Base-by-base conservation (phyloP, 164 flowering plant genomes). In the Magnolia sinica region DNA sequence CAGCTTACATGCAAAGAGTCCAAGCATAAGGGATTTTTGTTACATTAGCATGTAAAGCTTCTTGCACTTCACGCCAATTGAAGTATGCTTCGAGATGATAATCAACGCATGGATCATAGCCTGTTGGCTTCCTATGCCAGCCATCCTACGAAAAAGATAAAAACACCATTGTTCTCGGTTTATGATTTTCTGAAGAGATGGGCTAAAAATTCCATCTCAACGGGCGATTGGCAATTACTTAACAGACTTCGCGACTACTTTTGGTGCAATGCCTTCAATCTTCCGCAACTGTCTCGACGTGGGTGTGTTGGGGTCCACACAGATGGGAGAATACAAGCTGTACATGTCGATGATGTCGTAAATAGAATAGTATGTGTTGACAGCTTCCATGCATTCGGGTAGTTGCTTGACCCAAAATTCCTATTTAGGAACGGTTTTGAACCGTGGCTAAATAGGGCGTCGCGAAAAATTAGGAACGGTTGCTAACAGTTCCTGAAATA, bases 11-110 rank as follows among this genome's bases (percentile, higher is more conserved):
- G 94, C 98, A 93, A 72, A 83, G 91, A 73, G 89, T 79, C 94
- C 93, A 94, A 13, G 81, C 78, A 75, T 89, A 89, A 4, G 88
- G 79, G 68, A 94, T 86, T 27, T 68, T 84, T 45, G 98, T 94
- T 75, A 86, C 81, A 82, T 92, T 94, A 23, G 97, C 98, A 80
- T 94, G 98, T 11, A 94, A 86, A 10, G 98, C 94, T 23, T 72
- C 64, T 74, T 92, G 98, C 81, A 94, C 98, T 58, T 94, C 98
- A 1, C 87, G 88, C 73, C 94, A 84, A 70, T 93, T 93, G 71
- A 91, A 81, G 71, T 93, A 93, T 0, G 7, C 76, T 31, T 81
- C 83, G 1, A 89, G 81, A 72, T 92, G 87, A 27, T 79, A 64
- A 2, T 84, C 75, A 6, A 79, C 67, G 75, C 94, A 74, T 7